Percentiles rank a stretch among this genome's conserved stretches.
Evolutionary conservation across 169 alveolate species (phyloP).

Genomic region (Babesia gibsoni): DNA sequence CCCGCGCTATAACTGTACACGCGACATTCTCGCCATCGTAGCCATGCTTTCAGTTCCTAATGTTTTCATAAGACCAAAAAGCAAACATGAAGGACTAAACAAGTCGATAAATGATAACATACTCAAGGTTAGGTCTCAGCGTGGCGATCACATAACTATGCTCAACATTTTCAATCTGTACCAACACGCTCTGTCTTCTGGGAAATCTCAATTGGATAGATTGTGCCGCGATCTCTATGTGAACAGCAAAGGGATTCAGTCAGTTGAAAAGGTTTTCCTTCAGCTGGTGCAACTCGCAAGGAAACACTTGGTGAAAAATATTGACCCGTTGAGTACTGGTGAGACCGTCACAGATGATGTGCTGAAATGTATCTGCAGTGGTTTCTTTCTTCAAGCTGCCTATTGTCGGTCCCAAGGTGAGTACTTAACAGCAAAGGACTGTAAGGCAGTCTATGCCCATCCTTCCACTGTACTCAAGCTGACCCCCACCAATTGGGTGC

Average conservation of each 20-base stretch:
- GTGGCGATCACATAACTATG: constrained; percentile 97
- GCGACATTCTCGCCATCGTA: constrained; percentile 87
- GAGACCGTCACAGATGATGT: not conserved
- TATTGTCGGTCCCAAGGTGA: constrained; percentile 86
- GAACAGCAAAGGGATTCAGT: constrained; percentile 85
- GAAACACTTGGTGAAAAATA: constrained; percentile 68
- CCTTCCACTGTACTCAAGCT: constrained; percentile 94
- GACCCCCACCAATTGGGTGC: constrained; percentile 92
- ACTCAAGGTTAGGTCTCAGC: constrained; percentile 87
- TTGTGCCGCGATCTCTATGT: constrained; percentile 88
- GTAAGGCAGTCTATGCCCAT: constrained; percentile 95
- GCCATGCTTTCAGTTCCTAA: constrained; percentile 92
- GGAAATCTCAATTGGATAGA: constrained; percentile 75
- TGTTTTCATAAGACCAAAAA: constrained; percentile 91
- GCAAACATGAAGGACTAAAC: constrained; percentile 67
- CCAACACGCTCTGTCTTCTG: constrained; percentile 16
- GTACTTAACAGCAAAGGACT: constrained; percentile 93
- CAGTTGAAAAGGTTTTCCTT: constrained; percentile 88
- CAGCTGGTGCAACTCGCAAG: constrained; percentile 84
- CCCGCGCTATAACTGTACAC: constrained; percentile 81
- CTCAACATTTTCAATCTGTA: constrained; percentile 80
- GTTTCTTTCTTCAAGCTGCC: constrained; percentile 93
- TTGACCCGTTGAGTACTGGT: constrained; percentile 23
- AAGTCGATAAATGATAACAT: constrained; percentile 91
- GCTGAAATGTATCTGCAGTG: constrained; percentile 73